These are phyloP conservation scores for Chionographis japonica DNA, from an alignment of 106 monocot genomes.

Conservation along the genomic window DNA sequence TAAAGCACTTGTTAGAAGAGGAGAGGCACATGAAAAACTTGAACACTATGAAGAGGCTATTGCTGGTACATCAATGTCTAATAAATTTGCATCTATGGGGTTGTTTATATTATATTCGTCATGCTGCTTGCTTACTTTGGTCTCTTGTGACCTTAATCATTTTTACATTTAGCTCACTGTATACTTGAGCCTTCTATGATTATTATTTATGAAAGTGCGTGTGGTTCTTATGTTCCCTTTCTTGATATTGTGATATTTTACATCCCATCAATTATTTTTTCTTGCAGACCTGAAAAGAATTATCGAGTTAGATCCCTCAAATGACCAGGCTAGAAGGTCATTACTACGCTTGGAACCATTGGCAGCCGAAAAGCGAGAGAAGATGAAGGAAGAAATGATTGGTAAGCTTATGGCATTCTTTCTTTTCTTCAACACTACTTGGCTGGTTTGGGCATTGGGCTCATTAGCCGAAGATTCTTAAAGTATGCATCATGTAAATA, in stretches of 20 bases:
- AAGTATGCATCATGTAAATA: too few species aligned
- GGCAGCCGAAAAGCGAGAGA: constrained; percentile 40
- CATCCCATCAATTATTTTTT: background rate
- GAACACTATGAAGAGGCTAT: constrained; percentile 64
- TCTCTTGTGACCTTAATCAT: too few species aligned
- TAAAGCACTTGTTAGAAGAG: constrained; percentile 52
- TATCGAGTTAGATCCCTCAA: constrained; percentile 37
- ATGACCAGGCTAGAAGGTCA: constrained; percentile 26
- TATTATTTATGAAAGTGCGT: too few species aligned
- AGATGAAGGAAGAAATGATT: constrained; percentile 58
- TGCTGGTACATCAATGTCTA: constrained; percentile 18
- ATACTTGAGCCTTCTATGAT: too few species aligned
- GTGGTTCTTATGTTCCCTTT: background rate
- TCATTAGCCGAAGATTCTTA: too few species aligned
- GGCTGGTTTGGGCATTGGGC: too few species aligned
- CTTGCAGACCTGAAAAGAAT: constrained; percentile 44
- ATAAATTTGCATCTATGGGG: too few species aligned
- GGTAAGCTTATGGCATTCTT: constrained; percentile 12
- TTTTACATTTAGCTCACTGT: too few species aligned
- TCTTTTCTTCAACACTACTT: too few species aligned
- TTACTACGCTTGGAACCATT: constrained; percentile 40
- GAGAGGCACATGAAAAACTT: constrained; percentile 58
- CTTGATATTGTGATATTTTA: background rate
- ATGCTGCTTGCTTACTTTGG: too few species aligned
- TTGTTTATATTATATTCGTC: too few species aligned